These are phyloP conservation scores for Colletotrichum theobromicola DNA, from an alignment of 2,329 filamentous ascomycete species.

Conservation along the genomic window DNA sequence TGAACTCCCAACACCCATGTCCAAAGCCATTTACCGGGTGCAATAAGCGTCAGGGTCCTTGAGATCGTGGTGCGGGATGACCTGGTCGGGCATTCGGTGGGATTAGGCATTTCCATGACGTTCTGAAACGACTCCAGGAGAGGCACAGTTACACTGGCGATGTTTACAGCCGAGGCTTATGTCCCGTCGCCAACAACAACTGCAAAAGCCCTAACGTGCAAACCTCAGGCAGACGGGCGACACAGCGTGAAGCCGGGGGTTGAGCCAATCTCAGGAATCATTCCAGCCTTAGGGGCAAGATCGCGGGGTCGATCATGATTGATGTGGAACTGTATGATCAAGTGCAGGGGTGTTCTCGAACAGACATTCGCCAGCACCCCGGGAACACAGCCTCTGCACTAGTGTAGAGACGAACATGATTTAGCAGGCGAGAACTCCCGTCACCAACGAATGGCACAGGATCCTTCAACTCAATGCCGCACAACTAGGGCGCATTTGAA, in stretches of 20 bases:
- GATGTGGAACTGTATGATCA: constrained; percentile 52
- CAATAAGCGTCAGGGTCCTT: constrained; percentile 65
- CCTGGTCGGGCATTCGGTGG: constrained; percentile 49
- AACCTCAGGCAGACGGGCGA: constrained; percentile 46
- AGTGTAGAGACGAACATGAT: constrained; percentile 15
- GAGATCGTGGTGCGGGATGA: constrained; percentile 64
- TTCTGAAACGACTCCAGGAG: constrained; percentile 48
- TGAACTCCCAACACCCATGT: constrained; percentile 67
- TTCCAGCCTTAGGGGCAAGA: constrained; percentile 59
- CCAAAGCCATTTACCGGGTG: constrained; percentile 65
- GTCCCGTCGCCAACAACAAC: constrained; percentile 62
- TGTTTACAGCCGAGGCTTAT: constrained; percentile 64
- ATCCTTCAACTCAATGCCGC: not conserved
- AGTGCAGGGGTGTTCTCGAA: constrained; percentile 58
- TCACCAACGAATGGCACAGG: not conserved
- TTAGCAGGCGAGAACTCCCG: not conserved
- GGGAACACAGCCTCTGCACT: constrained; percentile 34
- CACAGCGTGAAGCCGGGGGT: constrained; percentile 55
- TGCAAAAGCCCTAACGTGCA: constrained; percentile 53
- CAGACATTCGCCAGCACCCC: constrained; percentile 50
- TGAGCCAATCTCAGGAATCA: constrained; percentile 63
- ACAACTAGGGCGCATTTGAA: not conserved
- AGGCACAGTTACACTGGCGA: constrained; percentile 68
- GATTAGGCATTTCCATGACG: constrained; percentile 48
- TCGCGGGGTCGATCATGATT: constrained; percentile 66